Percentiles rank a stretch among this genome's conserved stretches.
Conservation (phyloP, 2,329 filamentous ascomycete species). For the Fusarium poae region DNA sequence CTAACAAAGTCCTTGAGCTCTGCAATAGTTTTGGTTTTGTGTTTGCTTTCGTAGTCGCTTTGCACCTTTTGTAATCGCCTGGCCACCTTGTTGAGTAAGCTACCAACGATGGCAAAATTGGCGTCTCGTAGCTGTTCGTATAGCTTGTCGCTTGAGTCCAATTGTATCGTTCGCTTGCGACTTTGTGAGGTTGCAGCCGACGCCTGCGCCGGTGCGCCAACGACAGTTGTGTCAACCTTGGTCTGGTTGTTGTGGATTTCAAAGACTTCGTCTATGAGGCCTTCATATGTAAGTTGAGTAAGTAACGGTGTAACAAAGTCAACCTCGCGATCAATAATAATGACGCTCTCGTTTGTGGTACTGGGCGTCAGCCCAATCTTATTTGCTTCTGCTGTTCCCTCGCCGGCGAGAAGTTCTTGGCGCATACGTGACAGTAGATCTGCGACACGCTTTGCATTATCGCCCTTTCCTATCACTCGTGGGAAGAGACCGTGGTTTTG, state of each 20-base stretch:
- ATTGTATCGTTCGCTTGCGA: conserved; percentile 86
- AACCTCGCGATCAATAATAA: conserved; percentile 95
- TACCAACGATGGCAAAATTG: conserved; percentile 95
- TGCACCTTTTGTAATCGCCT: conserved; percentile 85
- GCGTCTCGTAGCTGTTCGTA: conserved; percentile 89
- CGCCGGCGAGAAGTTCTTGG: conserved; percentile 85
- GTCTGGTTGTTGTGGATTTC: conserved; percentile 92
- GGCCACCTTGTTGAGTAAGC: conserved; percentile 89
- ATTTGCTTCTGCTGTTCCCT: conserved; percentile 73
- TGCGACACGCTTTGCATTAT: conserved; percentile 89
- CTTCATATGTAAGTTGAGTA: conserved; percentile 96
- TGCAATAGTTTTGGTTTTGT: conserved; percentile 86
- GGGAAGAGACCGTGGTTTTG: conserved; percentile 93
- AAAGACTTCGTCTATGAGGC: conserved; percentile 92
- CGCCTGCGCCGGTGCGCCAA: conserved; percentile 78
- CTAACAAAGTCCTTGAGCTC: conserved; percentile 96
- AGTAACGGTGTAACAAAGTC: conserved; percentile 93
- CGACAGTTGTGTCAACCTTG: conserved; percentile 90
- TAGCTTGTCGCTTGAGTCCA: conserved; percentile 90
- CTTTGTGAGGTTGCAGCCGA: conserved; percentile 69
- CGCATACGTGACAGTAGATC: conserved; percentile 92
- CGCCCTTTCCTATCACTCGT: conserved; percentile 93
- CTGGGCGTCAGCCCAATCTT: conserved; percentile 84
- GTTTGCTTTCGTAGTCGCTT: conserved; percentile 89
- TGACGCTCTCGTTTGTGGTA: conserved; percentile 86